These are phyloP conservation scores for Dothideomycetidae sp. DNA, from an alignment of 2,329 filamentous ascomycete genomes.

Conservation along the genomic window DNA sequence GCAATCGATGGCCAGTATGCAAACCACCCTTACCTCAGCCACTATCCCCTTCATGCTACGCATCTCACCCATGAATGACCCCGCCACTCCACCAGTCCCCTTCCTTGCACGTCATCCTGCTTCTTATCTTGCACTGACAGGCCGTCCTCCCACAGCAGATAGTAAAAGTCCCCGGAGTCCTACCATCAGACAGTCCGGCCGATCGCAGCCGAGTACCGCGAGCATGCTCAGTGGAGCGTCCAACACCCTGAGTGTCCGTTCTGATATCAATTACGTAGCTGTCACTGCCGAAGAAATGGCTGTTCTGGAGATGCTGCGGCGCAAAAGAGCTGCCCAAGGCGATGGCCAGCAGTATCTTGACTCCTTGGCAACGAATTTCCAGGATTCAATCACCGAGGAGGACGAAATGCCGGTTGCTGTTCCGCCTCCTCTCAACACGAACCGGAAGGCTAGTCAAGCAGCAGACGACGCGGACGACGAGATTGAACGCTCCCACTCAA, in stretches of 20 bases:
- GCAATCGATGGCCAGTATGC: constrained; percentile 12
- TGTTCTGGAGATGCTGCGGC: constrained; percentile 35
- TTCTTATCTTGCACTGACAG: constrained; percentile 11
- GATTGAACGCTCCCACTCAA: constrained; percentile 1
- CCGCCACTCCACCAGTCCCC: constrained; percentile 7
- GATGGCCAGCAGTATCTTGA: constrained; percentile 10
- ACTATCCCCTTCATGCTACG: constrained; percentile 17
- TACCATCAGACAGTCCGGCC: constrained; percentile 5
- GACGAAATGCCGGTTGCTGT: constrained; percentile 1
- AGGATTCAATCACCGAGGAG: constrained; percentile 6
- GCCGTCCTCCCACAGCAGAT: constrained; percentile 10
- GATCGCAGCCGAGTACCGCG: constrained; percentile 4
- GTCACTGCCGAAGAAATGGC: constrained; percentile 37
- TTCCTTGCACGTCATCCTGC: constrained; percentile 10
- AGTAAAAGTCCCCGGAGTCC: constrained; percentile 6
- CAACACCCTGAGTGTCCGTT: constrained; percentile 3
- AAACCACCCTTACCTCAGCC: constrained; percentile 17
- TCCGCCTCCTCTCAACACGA: not conserved
- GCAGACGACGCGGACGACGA: constrained; percentile 6
- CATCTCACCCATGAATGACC: constrained; percentile 9
- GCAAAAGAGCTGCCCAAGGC: constrained; percentile 29
- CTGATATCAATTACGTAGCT: constrained; percentile 25
- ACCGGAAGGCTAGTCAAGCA: constrained; percentile 3
- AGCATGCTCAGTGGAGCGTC: constrained; percentile 9
- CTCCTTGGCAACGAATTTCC: not conserved